phyloP scores from a whole-genome alignment of 202 grass and related monocot genomes.

The Setaria italica region DNA sequence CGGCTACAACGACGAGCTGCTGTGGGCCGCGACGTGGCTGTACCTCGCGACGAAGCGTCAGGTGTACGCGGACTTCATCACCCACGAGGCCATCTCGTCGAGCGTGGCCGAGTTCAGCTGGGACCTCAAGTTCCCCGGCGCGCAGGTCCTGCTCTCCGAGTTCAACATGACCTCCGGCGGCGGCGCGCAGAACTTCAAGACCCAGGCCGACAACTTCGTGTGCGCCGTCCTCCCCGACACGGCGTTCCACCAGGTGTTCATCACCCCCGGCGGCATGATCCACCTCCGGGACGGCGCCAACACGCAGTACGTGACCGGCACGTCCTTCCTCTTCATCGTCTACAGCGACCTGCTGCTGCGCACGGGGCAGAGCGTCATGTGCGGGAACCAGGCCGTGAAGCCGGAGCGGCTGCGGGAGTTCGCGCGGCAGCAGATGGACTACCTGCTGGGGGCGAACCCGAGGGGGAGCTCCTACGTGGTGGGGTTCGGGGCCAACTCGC shows the following conservation, averaged over 20 bases:
- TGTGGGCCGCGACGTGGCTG: conserved; percentile 93
- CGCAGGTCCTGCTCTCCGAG: conserved; percentile 81
- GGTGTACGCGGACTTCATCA: conserved; percentile 73
- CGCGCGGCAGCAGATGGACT: conserved; percentile 94
- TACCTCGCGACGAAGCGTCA: conserved; percentile 71
- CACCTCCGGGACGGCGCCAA: conserved; percentile 97
- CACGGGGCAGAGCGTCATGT: conserved; percentile 59
- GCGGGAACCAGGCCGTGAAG: conserved; percentile 56
- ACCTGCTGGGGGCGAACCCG: conserved; percentile 85
- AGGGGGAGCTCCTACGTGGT: conserved; percentile 77
- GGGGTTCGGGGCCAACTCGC: conserved; percentile 73
- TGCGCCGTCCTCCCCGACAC: conserved; percentile 86
- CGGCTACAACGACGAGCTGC: conserved; percentile 89
- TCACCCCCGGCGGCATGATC: conserved; percentile 85
- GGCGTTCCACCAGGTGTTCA: conserved; percentile 77
- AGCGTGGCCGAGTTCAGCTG: conserved; percentile 97
- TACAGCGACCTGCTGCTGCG: conserved; percentile 78
- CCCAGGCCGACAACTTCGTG: conserved; percentile 85
- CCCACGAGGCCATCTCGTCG: conserved; percentile 75
- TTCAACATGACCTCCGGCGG: conserved; percentile 60
- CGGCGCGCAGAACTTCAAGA: conserved; percentile 74
- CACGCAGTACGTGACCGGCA: conserved; percentile 89
- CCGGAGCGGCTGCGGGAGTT: conserved; percentile 68
- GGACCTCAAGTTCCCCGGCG: conserved; percentile 93
- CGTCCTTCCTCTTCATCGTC: conserved; percentile 73